Evolutionary conservation across 2,329 filamentous ascomycete genomes (phyloP).

Genomic region (Microcera coccophila): DNA sequence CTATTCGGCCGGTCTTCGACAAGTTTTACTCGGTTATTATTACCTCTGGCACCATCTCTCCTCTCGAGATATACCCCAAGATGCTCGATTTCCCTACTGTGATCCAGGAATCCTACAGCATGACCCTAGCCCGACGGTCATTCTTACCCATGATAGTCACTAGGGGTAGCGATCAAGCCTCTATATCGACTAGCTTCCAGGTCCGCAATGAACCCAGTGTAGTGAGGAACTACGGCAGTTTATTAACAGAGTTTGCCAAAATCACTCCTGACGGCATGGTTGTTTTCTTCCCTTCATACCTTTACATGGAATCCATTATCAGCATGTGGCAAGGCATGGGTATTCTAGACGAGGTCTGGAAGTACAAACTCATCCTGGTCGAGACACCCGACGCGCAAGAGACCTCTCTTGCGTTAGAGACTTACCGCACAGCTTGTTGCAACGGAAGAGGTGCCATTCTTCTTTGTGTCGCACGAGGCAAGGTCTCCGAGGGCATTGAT

Average conservation of each 20-base stretch:
- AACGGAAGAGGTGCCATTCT: constrained; percentile 92
- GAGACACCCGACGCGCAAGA: constrained; percentile 98
- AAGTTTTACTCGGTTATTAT: constrained; percentile 98
- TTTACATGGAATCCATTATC: constrained; percentile 99
- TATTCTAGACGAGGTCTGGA: constrained; percentile 96
- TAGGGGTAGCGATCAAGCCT: constrained; percentile 86
- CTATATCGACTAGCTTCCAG: constrained; percentile 90
- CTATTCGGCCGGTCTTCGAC: constrained; percentile 96
- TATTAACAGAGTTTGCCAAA: constrained; percentile 91
- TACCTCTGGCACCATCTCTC: constrained; percentile 94
- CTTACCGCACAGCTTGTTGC: constrained; percentile 94
- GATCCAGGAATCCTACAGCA: constrained; percentile 93
- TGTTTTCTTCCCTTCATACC: constrained; percentile 98
- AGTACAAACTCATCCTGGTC: constrained; percentile 96
- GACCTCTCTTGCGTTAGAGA: constrained; percentile 90
- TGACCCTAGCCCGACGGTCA: constrained; percentile 91
- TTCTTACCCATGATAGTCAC: constrained; percentile 98
- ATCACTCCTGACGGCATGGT: constrained; percentile 96
- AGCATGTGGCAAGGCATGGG: constrained; percentile 99
- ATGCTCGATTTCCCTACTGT: constrained; percentile 94
- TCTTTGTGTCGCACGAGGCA: constrained; percentile 91
- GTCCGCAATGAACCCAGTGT: constrained; percentile 94
- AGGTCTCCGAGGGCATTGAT: constrained; percentile 97
- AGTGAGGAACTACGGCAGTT: constrained; percentile 92
- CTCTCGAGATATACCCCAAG: constrained; percentile 97